Base-by-base conservation (phyloP, 139 green algal species). In the Tetradesmus lagerheimii region DNA sequence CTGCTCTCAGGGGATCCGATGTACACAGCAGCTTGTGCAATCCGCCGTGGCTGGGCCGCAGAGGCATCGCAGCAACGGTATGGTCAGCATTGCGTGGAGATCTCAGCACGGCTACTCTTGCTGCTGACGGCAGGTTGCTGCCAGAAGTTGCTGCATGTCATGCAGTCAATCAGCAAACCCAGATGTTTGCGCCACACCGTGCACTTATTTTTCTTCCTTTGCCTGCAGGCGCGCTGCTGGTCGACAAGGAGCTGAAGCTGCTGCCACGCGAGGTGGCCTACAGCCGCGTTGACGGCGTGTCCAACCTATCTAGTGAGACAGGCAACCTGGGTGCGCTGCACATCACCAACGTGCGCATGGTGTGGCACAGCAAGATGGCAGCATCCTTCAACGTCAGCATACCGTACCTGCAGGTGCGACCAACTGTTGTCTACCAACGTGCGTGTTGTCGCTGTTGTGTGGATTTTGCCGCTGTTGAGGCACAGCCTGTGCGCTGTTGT, bases 241-340 rank as follows among this genome's bases (percentile, higher is more conserved):
- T 90, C 9, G 93, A 96, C 53, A 91, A 95, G 6, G 93, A 97
- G 92, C 93, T 97, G 16, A 93, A 93, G 90, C 90, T 96, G 62
- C 92, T 97, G 79, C 91, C 92, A 0, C 62, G 90, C 27, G 95
- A 97, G 92, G 87, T 95, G 80, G 93, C 93, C 12, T 96, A 95
- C 92, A 95, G 92, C 90, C 87, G 89, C 43, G 93, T 97, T 0
- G 93, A 94, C 47, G 95, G 95, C 38, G 95, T 97, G 67, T 96
- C 92, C 92, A 97, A 97, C 87, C 91, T 97, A 43, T 92, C 79
- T 75, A 94, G 92, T 43, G 95, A 97, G 64, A 92, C 94, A 83
- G 95, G 95, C 90, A 97, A 97, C 91, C 92, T 97, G 31, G 95
- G 95, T 45, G 95, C 95, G 5, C 96, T 97, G 89, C 95, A 96